phyloP scores from a whole-genome alignment of 306 rosid species.

The Lathyrus oleraceus region DNA sequence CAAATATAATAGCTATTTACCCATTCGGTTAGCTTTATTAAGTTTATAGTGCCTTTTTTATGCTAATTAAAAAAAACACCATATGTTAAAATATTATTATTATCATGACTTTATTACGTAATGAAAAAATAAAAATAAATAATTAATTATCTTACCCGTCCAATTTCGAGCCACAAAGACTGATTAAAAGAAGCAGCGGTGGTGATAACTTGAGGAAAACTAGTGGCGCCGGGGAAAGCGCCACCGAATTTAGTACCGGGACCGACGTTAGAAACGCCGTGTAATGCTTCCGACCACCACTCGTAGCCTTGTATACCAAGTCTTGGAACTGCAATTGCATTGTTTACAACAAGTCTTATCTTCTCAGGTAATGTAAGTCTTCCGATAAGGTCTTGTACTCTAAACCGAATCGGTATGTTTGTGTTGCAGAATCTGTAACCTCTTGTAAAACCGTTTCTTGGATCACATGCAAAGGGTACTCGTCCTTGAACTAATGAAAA shows the following conservation, averaged over 20 bases:
- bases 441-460: slow-evolving; percentile 52
- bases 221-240: slow-evolving; percentile 76
- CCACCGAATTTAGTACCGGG: slow-evolving; percentile 90
- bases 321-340: slow-evolving; percentile 69
- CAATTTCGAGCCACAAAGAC: slow-evolving; percentile 77
- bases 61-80: not conserved
- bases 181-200: slow-evolving; percentile 93
- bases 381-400: slow-evolving; percentile 74
- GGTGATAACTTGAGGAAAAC: slow-evolving; percentile 94
- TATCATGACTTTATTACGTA: slow-evolving; percentile 5
- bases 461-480: slow-evolving; percentile 83
- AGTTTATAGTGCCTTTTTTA: not conserved
- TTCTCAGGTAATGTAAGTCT: slow-evolving; percentile 77
- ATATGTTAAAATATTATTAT: not conserved
- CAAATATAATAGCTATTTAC: not conserved
- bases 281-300: slow-evolving; percentile 69
- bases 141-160: slow-evolving; percentile 57
- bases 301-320: slow-evolving; percentile 81
- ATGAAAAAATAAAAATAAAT: not conserved
- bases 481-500: slow-evolving; percentile 36
- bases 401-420: slow-evolving; percentile 44
- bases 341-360: slow-evolving; percentile 73
- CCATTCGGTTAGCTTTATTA: not conserved
- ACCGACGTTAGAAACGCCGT: slow-evolving; percentile 89
- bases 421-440: slow-evolving; percentile 54